Evolutionary conservation across 345 rosid species (phyloP), one percentile per base, ranked within the genome.

Genomic region (Hypericum perforatum): DNA sequence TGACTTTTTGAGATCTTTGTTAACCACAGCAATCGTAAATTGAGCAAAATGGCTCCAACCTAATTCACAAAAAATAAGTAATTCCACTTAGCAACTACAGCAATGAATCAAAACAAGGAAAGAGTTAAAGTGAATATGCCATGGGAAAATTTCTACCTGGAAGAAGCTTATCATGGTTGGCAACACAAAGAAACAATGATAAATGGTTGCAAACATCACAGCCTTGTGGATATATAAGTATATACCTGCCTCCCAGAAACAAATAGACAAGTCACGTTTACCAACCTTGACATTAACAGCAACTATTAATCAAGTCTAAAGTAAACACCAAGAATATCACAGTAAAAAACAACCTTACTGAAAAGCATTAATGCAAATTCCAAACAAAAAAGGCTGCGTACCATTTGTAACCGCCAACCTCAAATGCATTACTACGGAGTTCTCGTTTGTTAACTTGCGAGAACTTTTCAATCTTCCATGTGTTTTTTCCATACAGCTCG

Each of bases 1-100:
- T 6, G 96, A 91, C 68, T 91, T 91, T 73, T 79, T 82, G 11
- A 86, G 75, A 80, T 91, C 95, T 71, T 78, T 91, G 71, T 82
- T 85, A 60, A 78, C 78, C 51, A 87, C 90, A 75, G 94, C 94
- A 47, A 91, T 87, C 14, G 98, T 87, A 60, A 87, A 91, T 76
- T 87, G 96, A 43, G 90, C 98, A 75, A 85, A 87, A 78, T 87
- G 95, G 71, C 92, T 82, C 96, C 98, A 91, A 11, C 96, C 98
- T 91, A 73, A 56, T 54, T 52, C 74, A 61, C 10, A 57, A 38
- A 16, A 8, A 52, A 66, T 53, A 52, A 6, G 51, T 6, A 58
- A 49, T 47, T 9, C 14, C 45, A 46, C 10, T 52, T 16, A 53
- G 53, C 29, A 60, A 12, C 39, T 46, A 8, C 44, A 22, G 39